These are phyloP conservation scores for Pseudopithomyces chartarum DNA, from an alignment of 2,329 filamentous ascomycete species.

Conservation along the genomic window DNA sequence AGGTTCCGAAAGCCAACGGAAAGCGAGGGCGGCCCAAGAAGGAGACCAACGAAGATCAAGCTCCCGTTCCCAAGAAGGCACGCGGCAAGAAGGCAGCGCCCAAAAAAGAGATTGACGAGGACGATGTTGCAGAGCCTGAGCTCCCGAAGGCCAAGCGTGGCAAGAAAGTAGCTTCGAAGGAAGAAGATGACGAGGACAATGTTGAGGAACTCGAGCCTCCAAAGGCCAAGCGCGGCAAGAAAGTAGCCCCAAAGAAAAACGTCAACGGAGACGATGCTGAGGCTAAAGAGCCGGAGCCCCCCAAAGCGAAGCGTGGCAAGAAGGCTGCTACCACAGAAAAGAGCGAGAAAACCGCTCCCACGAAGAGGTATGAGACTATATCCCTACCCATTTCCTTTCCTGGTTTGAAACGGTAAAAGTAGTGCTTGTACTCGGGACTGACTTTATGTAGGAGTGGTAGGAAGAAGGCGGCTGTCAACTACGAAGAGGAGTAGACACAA, in stretches of 20 bases:
- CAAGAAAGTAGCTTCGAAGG: slow-evolving; percentile 21
- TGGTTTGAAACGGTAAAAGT: neutral
- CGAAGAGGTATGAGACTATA: slow-evolving; percentile 31
- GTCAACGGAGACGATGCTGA: slow-evolving; percentile 11
- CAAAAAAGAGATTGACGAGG: slow-evolving; percentile 14
- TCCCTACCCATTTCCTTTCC: neutral
- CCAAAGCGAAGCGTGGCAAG: slow-evolving; percentile 21
- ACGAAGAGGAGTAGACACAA: slow-evolving; percentile 23
- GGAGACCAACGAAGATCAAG: slow-evolving; percentile 17
- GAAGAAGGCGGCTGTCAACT: slow-evolving; percentile 29
- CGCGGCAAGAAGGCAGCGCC: slow-evolving; percentile 8
- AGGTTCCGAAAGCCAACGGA: slow-evolving; percentile 47
- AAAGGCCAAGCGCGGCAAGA: slow-evolving; percentile 23
- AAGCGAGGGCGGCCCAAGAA: slow-evolving; percentile 40
- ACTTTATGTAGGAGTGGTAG: slow-evolving; percentile 22
- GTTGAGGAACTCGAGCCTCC: slow-evolving; percentile 20
- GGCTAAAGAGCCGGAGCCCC: slow-evolving; percentile 6
- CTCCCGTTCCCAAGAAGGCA: slow-evolving; percentile 13
- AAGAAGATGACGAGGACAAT: slow-evolving; percentile 15
- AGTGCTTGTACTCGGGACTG: slow-evolving; percentile 5
- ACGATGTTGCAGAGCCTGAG: slow-evolving; percentile 4
- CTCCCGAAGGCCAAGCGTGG: slow-evolving; percentile 17
- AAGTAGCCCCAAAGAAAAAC: slow-evolving; percentile 7
- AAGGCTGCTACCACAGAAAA: slow-evolving; percentile 22
- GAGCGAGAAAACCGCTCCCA: slow-evolving; percentile 24